Base-by-base conservation (phyloP, 2,329 filamentous ascomycete species). In the Calonectria naviculata region DNA sequence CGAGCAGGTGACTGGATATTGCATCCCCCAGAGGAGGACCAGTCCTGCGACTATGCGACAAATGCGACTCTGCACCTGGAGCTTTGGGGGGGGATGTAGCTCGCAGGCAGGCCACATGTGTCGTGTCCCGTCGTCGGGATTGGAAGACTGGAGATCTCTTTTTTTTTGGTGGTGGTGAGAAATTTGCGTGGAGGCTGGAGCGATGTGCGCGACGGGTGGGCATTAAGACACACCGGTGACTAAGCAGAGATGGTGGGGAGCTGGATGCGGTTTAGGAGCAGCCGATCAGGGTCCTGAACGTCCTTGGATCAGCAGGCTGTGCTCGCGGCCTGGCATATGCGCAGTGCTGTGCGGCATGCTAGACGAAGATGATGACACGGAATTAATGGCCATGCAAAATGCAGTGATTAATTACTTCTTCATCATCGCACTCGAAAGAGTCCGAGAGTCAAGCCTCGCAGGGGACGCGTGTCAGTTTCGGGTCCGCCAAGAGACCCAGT, bases 241-340 rank as follows among this genome's bases (percentile, higher is more conserved):
- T 58, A 58, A 58, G 52, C 52, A 28, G 12, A 26, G 9, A 34
- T 36, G 52, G 34, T 56, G 49, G 49, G 12, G 19, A 28, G 44
- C 31, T 65, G 44, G 31, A 65, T 65, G 44, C n/a, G 42, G 61
- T 52, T 52, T 52, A 65, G 44, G 31, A 29, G 17, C 8, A 26
- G 63, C 42, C 17, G 64, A 47, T 66, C 64, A 66, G 64, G 64
- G 52, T 34, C 64, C 52, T 60, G 17, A 12, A 24, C 38, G 19
- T 36, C 64, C 61, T 54, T 24, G 47, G 47, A 44, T 46, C 31
- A 36, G 64, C 38, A 60, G 64, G 49, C 52, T 60, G 64, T 38
- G 41, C n/a, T 42, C 3, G 52, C 9, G 31, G 38, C 52, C 52
- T 58, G 10, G 52, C 52, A 56, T 56, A n/a, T 56, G 31, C 38